Base-by-base conservation (phyloP, 768 basidiomycete genomes). In the Suillus decipiens region DNA sequence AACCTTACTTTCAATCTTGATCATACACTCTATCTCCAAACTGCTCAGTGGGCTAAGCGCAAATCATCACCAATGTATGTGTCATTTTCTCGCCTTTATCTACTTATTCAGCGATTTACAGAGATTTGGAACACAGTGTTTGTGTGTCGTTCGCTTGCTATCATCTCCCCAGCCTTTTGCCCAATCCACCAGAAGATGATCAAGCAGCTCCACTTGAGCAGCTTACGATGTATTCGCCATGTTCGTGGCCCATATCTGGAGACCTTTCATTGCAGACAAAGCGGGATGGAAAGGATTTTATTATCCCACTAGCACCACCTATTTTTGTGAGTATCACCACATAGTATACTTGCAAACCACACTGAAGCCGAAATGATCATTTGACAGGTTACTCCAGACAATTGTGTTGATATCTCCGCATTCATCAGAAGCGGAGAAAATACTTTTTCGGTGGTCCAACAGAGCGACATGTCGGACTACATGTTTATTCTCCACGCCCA, bases 371-470 rank as follows among this genome's bases (percentile, higher is more conserved):
- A 24, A 19, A 36, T 55, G 50, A 57, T 36, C 24, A 33, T 36
- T 37, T 50, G 47, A 24, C 67, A 86, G 85, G 63, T 80, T 31
- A 82, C 80, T 8, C 75, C 81, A 1, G 79, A 86, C 51, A 78
- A 76, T 63, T 73, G 82, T 19, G 78, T 87, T 24, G 86, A 88
- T 64, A 54, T 88, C 12, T 84, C 84, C 2, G 75, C 76, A 19
- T 79, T 82, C 60, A 63, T 84, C 28, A 68, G 63, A 19, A 43
- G 58, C 0, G 86, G 84, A 22, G 48, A 69, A 10, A 86, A 86
- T 65, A 72, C 60, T 1, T 68, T 87, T 10, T 73, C 78, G 61
- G 74, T 88, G 37, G 67, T 64, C 37, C 85, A 85, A 59, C 70
- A 67, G 36, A 71, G 70, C 22, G 81, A 82, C 66, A 71, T 84